Conservation (phyloP, 192 early-diverging fungal genomes). For the Coemansia sp. region DNA sequence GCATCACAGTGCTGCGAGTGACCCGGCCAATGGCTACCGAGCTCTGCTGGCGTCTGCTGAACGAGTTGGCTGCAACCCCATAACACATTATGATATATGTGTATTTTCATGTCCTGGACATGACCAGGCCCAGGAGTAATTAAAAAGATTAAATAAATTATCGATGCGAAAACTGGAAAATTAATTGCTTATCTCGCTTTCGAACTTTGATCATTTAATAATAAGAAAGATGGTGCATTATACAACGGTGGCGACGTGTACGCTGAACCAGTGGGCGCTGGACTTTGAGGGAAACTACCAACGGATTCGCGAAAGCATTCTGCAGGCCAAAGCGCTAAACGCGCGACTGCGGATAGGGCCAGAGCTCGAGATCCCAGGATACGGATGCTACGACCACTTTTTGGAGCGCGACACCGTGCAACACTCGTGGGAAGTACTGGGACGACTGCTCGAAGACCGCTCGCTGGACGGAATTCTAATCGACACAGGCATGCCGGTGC, state of each 20-base stretch:
- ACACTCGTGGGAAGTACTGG: conserved; percentile 94
- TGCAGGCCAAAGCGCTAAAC: conserved; percentile 73
- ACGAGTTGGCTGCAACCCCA: neutral
- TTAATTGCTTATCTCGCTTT: too few relatives aligned
- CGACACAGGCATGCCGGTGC: conserved; percentile 96
- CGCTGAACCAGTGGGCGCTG: conserved; percentile 92
- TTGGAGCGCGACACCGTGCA: conserved; percentile 91
- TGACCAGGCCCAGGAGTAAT: too few relatives aligned
- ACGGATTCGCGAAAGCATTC: conserved; percentile 83
- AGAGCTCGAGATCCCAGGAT: conserved; percentile 96
- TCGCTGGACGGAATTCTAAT: conserved; percentile 76
- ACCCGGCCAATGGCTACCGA: conserved; percentile 12
- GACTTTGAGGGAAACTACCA: conserved; percentile 93
- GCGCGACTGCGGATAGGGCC: conserved; percentile 88
- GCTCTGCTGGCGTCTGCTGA: conserved; percentile 23
- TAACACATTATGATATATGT: too few relatives aligned
- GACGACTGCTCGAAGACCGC: conserved; percentile 64
- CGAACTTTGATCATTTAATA: too few relatives aligned
- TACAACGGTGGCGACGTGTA: conserved; percentile 78
- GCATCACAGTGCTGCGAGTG: conserved; percentile 15
- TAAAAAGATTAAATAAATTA: too few relatives aligned
- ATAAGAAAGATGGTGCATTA: conserved; percentile 38
- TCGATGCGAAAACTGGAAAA: too few relatives aligned
- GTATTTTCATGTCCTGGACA: too few relatives aligned
- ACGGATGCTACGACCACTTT: conserved; percentile 98